These are phyloP conservation scores for Cryptosporidium sp. DNA, from an alignment of 169 alveolate species.

Conservation along the genomic window DNA sequence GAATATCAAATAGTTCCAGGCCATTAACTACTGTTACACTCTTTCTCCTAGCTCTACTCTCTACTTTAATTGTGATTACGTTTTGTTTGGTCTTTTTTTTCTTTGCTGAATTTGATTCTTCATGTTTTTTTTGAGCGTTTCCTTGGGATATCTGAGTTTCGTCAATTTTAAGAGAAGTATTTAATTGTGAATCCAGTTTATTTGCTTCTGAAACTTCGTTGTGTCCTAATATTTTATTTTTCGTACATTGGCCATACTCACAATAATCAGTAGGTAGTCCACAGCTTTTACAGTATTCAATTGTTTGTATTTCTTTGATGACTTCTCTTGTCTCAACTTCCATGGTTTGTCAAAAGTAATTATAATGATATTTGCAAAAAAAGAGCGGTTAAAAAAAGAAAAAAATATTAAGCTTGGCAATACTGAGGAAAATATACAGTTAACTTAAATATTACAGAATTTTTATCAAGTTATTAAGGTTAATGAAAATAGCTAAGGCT, in stretches of 20 bases:
- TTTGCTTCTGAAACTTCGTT: constrained; percentile 13
- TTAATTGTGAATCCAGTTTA: constrained; percentile 9
- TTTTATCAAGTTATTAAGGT: too few relatives aligned
- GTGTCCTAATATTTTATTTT: constrained; percentile 77
- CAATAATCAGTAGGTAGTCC: constrained; percentile 90
- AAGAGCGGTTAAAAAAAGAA: not conserved
- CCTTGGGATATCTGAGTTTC: constrained; percentile 40
- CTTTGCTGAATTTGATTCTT: not conserved
- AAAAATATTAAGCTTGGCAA: not conserved
- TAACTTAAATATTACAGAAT: not conserved
- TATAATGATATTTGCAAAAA: too few relatives aligned
- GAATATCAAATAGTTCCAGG: constrained; percentile 85
- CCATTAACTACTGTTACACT: constrained; percentile 88
- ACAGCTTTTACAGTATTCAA: constrained; percentile 82
- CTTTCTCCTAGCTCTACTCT: constrained; percentile 86
- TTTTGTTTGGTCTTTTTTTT: constrained; percentile 41
- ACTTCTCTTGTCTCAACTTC: not conserved
- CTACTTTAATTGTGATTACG: constrained; percentile 83
- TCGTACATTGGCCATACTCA: constrained; percentile 86
- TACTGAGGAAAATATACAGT: too few relatives aligned
- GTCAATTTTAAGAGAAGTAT: not conserved
- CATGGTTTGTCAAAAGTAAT: not conserved
- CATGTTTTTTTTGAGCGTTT: constrained; percentile 42
- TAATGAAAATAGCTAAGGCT: too few relatives aligned
- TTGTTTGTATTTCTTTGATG: constrained; percentile 42